Base-by-base conservation (phyloP, 1,284 basidiomycete species). In the Pascua guehoae region DNA sequence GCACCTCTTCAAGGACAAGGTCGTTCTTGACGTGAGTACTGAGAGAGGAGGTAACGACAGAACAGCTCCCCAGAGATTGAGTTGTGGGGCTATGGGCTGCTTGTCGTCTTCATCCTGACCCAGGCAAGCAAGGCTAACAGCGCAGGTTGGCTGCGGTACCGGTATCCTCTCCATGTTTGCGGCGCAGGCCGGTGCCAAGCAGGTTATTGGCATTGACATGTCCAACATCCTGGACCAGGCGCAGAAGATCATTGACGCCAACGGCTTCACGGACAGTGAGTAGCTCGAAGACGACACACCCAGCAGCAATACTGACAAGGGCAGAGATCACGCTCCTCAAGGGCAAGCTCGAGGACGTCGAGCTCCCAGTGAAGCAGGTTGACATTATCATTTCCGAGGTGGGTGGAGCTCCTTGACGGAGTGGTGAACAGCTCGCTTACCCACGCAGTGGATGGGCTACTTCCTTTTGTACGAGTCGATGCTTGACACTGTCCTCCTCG, bases 201-300 rank as follows among this genome's bases (percentile, higher is more conserved):
- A 91, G 68, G 96, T 99, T 67, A 91, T 95, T 66, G 94, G 91
- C 60, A 95, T 99, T 76, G 96, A 99, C 80, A 98, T 98, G 96
- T 97, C 92, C 64, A 98, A 98, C 81, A 99, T 99, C 79, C 90
- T 98, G 74, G 95, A 98, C 80, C 94, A 98, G 81, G 96, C 96
- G 8, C 85, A 88, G 81, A 94, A 93, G 80, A 98, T 98, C 67
- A 86, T 98, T 64, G 88, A 93, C 68, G 89, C 91, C 15, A 99
- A 99, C 70, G 94, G 94, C 50, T 96, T 98, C 82, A 86, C 86
- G 78, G 64, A 97, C 75, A 89, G 91, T 95, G 64, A 66, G 90
- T 84, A 10, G 11, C 8, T 5, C 4, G 9, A 32, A 4, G 24
- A 32, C 24, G 24, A 32, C 24, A 32, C 24, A 32, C 24, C 15